Evolutionary conservation across 345 rosid genomes (phyloP), one percentile per base, ranked within the genome.

Genomic region (Carallia brachiata): DNA sequence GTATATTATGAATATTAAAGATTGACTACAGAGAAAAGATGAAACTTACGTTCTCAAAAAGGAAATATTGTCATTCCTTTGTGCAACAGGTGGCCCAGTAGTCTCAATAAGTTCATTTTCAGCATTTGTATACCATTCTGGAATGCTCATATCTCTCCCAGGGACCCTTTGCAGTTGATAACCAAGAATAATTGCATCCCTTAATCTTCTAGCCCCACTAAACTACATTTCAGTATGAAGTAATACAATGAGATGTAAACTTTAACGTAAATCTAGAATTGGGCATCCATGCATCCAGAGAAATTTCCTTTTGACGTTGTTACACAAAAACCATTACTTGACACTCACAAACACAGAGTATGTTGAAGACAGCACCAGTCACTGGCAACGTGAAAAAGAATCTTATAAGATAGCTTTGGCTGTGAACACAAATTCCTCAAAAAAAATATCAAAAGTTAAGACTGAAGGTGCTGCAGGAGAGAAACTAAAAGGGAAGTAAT

Each of bases 71-170:
- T 80, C 88, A 71, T 18, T 68, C 36, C 50, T 68, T 63, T 78
- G 78, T 67, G 66, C 66, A 69, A 79, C 77, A 28, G 89, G 94
- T 28, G 91, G 84, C 72, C 87, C 90, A 67, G 84, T 75, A 18
- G 87, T 77, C 61, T 80, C 84, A 62, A 87, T 85, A 63, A 88
- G 79, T 77, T 94, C 97, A 74, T 76, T 84, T 87, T 94, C 95
- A 73, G 99, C 99, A 88, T 79, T 86, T 72, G 92, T 78, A 84
- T 95, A 95, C 99, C 98, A 95, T 78, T 95, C 99, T 27, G 99
- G 99, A 57, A 95, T 90, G 75, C 89, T 84, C 69, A 95, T 83
- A 78, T 95, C 98, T 78, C 97, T 84, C 78, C 94, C 99, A 66
- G 97, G 90, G 69, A 78, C 88, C 83, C 99, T 88, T 78, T 95